phyloP scores from a whole-genome alignment of 306 rosid genomes.

The Cicer bijugum region DNA sequence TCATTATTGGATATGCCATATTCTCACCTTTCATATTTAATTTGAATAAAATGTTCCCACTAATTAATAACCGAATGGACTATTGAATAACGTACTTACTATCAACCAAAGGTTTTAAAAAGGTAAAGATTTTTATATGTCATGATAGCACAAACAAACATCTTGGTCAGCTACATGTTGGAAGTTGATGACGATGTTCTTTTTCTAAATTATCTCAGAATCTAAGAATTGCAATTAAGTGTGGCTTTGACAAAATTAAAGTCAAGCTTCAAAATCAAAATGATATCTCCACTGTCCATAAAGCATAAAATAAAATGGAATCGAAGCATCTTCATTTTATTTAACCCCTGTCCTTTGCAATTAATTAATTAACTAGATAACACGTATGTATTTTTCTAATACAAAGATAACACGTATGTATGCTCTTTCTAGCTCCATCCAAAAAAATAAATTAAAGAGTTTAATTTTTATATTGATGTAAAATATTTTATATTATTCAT shows the following conservation, averaged over 20 bases:
- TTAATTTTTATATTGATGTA: no score
- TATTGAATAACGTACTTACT: neutral
- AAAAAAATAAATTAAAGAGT: no score
- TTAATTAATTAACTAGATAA: neutral
- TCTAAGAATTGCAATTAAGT: slow-evolving; percentile 39
- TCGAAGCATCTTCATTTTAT: neutral
- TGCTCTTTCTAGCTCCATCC: no score
- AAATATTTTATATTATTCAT: no score
- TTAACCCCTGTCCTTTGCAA: slow-evolving; percentile 15
- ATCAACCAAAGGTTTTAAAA: neutral
- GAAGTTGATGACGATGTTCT: slow-evolving; percentile 4
- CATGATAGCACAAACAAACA: slow-evolving; percentile 18
- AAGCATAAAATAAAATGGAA: slow-evolving; percentile 14
- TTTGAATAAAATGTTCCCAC: neutral
- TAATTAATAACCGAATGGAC: neutral
- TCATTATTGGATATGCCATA: neutral
- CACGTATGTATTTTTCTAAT: neutral
- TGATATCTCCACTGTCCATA: slow-evolving; percentile 44
- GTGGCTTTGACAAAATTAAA: slow-evolving; percentile 24
- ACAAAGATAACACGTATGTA: neutral
- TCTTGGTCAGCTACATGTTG: neutral
- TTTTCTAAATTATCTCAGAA: slow-evolving; percentile 36
- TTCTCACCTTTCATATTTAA: neutral
- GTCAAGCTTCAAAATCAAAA: slow-evolving; percentile 34
- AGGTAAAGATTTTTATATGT: slow-evolving; percentile 20